Conservation (phyloP, 352 stramenopile species). For the Phytophthora aleatoria region DNA sequence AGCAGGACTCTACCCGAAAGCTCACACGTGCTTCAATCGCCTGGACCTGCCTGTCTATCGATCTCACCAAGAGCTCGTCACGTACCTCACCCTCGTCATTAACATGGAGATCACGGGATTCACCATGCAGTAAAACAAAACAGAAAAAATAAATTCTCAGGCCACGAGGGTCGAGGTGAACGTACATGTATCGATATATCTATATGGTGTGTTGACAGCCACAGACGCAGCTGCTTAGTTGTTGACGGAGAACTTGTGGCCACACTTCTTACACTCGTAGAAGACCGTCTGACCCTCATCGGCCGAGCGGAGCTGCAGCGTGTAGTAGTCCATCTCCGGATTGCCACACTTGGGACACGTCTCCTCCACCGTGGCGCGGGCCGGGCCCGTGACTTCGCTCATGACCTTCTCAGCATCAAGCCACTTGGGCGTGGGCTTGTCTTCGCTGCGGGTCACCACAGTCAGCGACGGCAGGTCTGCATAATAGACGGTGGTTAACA, state of each 20-base stretch:
- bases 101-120: slow-evolving; percentile 98
- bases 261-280: slow-evolving; percentile 99
- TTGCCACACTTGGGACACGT: slow-evolving; percentile 97
- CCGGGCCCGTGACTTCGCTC: slow-evolving; percentile 85
- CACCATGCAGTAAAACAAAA: slow-evolving; percentile 91
- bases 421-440: slow-evolving; percentile 84
- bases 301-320: slow-evolving; percentile 97
- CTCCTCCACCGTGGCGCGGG: slow-evolving; percentile 97
- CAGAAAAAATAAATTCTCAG: slow-evolving; percentile 9
- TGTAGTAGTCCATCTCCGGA: slow-evolving; percentile 99
- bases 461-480: slow-evolving; percentile 81
- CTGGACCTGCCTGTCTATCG: slow-evolving; percentile 85
- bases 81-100: slow-evolving; percentile 97
- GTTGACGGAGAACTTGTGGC: slow-evolving; percentile 90
- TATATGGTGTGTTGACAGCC: slow-evolving; percentile 18
- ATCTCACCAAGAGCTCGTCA: slow-evolving; percentile 85
- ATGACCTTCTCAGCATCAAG: slow-evolving; percentile 71
- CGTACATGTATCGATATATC: slow-evolving; percentile 44
- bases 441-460: slow-evolving; percentile 75
- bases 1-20: slow-evolving; percentile 78
- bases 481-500: slow-evolving; percentile 6
- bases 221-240: slow-evolving; percentile 50
- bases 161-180: slow-evolving; percentile 12
- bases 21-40: slow-evolving; percentile 90
- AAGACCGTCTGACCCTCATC: slow-evolving; percentile 99